These are phyloP conservation scores for Leccinum aurantiacum DNA, from an alignment of 768 basidiomycete genomes.

Conservation along the genomic window DNA sequence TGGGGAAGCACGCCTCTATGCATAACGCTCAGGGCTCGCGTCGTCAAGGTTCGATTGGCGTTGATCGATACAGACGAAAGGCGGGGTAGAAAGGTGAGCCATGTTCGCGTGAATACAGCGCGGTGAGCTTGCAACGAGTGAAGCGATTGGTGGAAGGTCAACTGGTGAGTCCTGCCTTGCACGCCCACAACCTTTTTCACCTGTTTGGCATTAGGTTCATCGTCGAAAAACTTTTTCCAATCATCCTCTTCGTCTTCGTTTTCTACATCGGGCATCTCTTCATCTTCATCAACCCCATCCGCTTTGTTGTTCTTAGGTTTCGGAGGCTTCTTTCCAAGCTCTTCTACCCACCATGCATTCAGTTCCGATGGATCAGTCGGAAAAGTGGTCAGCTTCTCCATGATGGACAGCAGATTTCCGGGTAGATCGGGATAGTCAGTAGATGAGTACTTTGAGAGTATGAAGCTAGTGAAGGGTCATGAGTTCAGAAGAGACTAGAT, in stretches of 20 bases:
- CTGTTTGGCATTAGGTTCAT: slow-evolving; percentile 43
- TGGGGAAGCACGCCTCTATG: slow-evolving; percentile 84
- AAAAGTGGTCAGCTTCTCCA: slow-evolving; percentile 70
- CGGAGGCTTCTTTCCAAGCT: slow-evolving; percentile 58
- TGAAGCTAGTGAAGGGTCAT: slow-evolving; percentile 14
- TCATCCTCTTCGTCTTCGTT: slow-evolving; percentile 50
- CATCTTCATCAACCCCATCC: slow-evolving; percentile 37
- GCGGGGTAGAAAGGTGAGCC: slow-evolving; percentile 69
- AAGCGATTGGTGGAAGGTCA: slow-evolving; percentile 75
- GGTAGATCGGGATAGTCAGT: slow-evolving; percentile 39
- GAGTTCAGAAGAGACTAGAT: neutral
- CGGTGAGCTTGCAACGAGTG: slow-evolving; percentile 76
- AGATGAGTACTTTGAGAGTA: slow-evolving; percentile 28
- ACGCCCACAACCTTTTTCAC: slow-evolving; percentile 38
- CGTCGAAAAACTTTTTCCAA: slow-evolving; percentile 86
- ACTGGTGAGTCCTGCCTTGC: slow-evolving; percentile 51
- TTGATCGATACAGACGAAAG: slow-evolving; percentile 42
- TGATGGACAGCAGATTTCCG: slow-evolving; percentile 59
- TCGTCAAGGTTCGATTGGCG: slow-evolving; percentile 40
- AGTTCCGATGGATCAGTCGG: slow-evolving; percentile 69
- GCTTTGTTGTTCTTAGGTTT: slow-evolving; percentile 46
- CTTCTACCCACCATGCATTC: slow-evolving; percentile 77
- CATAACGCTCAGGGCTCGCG: slow-evolving; percentile 71
- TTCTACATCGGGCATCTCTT: slow-evolving; percentile 35
- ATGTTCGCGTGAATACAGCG: slow-evolving; percentile 78